Percentiles rank a stretch among this genome's conserved stretches.
Evolutionary conservation across 83 land plant genomes (phyloP).

Genomic region (Diphasiastrum complanatum): DNA sequence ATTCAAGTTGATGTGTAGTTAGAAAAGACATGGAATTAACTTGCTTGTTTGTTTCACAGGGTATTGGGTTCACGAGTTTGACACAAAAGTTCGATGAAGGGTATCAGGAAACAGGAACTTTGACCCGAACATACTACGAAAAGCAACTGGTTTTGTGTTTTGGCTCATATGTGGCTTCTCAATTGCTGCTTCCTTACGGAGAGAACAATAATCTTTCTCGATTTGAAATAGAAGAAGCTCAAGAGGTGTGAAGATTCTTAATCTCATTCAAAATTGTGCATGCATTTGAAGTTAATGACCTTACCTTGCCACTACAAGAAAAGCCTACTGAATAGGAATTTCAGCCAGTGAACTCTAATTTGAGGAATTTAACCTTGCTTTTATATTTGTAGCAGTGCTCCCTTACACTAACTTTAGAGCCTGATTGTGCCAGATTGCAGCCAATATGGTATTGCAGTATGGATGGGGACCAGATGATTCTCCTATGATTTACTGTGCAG

Average conservation of each 20-base stretch:
- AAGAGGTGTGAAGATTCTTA: background rate
- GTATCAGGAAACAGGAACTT: conserved; percentile 49
- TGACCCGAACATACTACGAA: conserved; percentile 69
- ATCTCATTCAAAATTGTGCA: background rate
- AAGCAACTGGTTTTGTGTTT: conserved; percentile 85
- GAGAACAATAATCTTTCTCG: too few relatives aligned
- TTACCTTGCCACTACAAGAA: background rate
- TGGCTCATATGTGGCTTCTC: conserved; percentile 74
- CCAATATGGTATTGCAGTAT: conserved; percentile 82
- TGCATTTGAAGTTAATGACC: background rate
- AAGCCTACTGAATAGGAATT: background rate
- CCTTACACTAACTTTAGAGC: background rate
- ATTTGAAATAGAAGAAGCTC: too few relatives aligned
- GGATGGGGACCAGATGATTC: conserved; percentile 95
- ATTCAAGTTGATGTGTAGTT: too few relatives aligned
- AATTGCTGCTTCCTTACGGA: conserved; percentile 72
- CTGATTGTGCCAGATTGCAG: conserved; percentile 52
- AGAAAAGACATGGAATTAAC: too few relatives aligned
- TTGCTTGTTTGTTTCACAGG: too few relatives aligned
- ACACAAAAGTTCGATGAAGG: conserved; percentile 55
- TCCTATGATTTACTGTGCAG: conserved; percentile 60
- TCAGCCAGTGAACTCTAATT: background rate
- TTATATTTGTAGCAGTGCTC: background rate
- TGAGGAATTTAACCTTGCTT: background rate
- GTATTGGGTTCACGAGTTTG: conserved; percentile 81